Conservation (phyloP, 1,284 basidiomycete genomes). For the Tilletiopsis washingtonensis region DNA sequence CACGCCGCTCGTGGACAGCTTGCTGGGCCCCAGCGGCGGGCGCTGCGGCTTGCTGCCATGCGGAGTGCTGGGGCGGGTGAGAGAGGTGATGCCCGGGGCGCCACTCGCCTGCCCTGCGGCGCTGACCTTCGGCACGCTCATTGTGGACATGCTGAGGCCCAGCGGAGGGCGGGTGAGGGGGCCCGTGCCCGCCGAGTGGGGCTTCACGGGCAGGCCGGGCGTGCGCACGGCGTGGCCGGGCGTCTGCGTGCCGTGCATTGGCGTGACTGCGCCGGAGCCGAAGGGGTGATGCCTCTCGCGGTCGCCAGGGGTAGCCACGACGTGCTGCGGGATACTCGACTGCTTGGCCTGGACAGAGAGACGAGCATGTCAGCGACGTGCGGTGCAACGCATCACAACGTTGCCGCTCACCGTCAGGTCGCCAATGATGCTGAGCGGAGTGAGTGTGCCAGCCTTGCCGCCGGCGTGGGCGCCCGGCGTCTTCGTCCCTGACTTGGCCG, state of each 20-base stretch:
- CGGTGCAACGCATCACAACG: not conserved
- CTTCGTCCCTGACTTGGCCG: conserved; percentile 19
- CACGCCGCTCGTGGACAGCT: not conserved
- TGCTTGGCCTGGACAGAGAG: conserved; percentile 21
- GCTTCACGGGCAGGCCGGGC: conserved; percentile 1
- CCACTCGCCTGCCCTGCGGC: not conserved
- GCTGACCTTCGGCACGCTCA: not conserved
- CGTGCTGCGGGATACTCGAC: conserved; percentile 10
- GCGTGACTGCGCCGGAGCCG: conserved; percentile 38
- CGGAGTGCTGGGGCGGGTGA: not conserved
- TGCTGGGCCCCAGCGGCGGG: not conserved
- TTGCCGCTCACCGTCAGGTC: conserved; percentile 26
- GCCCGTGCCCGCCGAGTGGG: not conserved
- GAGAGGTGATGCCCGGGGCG: not conserved
- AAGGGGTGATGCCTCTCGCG: conserved; percentile 37
- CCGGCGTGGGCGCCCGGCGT: conserved; percentile 28
- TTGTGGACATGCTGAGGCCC: conserved; percentile 32
- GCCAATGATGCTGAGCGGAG: conserved; percentile 44
- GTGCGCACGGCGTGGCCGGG: conserved; percentile 18
- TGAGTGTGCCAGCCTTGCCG: conserved; percentile 31
- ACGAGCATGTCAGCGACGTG: not conserved
- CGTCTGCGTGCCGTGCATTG: conserved; percentile 26
- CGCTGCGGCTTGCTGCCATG: not conserved
- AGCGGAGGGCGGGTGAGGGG: conserved; percentile 19
- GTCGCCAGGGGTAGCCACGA: conserved; percentile 16